Base-by-base conservation (phyloP, 148 eudicot genomes). In the Linanthus parryae region DNA sequence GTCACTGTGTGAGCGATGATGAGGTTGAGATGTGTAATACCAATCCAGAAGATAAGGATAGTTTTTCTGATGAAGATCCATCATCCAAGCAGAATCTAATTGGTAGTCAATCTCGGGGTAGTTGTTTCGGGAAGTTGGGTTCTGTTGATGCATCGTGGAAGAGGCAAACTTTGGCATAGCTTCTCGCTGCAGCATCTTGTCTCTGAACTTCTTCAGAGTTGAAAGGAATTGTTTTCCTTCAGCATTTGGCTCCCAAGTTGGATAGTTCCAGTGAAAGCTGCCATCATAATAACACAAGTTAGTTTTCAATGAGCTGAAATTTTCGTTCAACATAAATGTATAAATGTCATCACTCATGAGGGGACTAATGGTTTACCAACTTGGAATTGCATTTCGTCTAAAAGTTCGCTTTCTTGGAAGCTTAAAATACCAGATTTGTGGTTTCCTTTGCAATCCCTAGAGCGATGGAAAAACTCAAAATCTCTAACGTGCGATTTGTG, bases 251-350 rank as follows among this genome's bases (percentile, higher is more conserved):
- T 73, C 76, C 96, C 98, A 92, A 33, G 73, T 72, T 30, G 84
- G 98, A 59, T 87, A 87, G 67, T 73, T 75, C 62, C 69, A 78
- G 46, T 84, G 90, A 70, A 92, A 92, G 75, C 98, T 92, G 90
- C 58, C 61, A 58, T n/a, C n/a, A n/a, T n/a, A n/a, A n/a, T n/a
- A n/a, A n/a, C n/a, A n/a, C n/a, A n/a, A n/a, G n/a, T n/a, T n/a
- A n/a, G n/a, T n/a, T n/a, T n/a, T n/a, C n/a, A n/a, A n/a, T n/a
- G n/a, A n/a, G n/a, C n/a, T n/a, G n/a, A n/a, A n/a, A n/a, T n/a
- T n/a, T n/a, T n/a, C n/a, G n/a, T n/a, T n/a, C n/a, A n/a, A n/a
- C n/a, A n/a, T n/a, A n/a, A n/a, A n/a, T n/a, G n/a, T n/a, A n/a
- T n/a, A n/a, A n/a, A n/a, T n/a, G n/a, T n/a, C n/a, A n/a, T n/a